Evolutionary conservation across 108 stramenopile species (phyloP).

Genomic region (Nannochloropsis oceanica): DNA sequence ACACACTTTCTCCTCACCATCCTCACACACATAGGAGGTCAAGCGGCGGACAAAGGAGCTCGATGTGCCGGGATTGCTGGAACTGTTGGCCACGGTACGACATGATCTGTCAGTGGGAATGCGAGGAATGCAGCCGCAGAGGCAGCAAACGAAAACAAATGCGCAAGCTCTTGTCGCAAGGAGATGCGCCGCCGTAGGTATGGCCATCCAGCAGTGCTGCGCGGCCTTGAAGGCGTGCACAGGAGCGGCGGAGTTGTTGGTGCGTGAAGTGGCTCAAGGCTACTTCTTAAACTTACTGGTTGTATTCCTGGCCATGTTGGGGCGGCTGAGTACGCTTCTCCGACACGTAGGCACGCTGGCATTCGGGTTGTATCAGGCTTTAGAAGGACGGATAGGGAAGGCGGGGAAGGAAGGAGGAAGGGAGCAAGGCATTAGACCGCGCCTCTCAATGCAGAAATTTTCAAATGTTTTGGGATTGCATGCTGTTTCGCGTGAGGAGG

Average conservation of each 20-base stretch:
- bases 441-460: too few relatives aligned
- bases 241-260: background rate
- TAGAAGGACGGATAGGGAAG: background rate
- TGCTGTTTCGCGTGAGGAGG: too few relatives aligned
- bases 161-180: background rate
- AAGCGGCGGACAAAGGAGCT: background rate
- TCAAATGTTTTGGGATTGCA: too few relatives aligned
- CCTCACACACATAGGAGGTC: background rate
- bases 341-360: background rate
- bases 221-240: background rate
- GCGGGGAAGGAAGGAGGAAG: background rate
- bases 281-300: background rate
- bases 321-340: background rate
- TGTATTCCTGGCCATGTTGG: background rate
- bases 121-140: background rate
- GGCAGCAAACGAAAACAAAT: background rate
- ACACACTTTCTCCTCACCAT: too few relatives aligned
- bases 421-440: background rate
- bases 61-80: background rate
- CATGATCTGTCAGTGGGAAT: background rate
- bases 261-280: background rate
- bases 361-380: background rate
- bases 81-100: background rate
- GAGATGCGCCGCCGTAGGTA: background rate
- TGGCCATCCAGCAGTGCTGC: background rate